Evolutionary conservation across 495 filamentous ascomycete genomes (phyloP).

Genomic region (Geopyxis carbonaria): DNA sequence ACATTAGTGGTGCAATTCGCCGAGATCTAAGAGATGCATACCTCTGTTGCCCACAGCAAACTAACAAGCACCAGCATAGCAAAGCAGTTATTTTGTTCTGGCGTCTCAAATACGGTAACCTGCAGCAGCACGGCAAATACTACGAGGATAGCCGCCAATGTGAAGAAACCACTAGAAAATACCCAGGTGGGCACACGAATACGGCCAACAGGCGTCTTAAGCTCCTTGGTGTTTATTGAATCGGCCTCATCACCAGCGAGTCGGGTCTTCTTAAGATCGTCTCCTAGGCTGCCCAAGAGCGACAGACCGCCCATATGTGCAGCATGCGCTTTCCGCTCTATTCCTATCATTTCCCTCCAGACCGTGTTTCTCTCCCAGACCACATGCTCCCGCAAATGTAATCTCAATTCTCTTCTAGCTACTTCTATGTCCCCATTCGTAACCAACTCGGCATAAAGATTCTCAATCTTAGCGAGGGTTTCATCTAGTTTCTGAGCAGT

Average conservation of each 20-base stretch:
- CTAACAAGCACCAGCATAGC: slow-evolving; percentile 88
- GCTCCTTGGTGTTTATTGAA: slow-evolving; percentile 37
- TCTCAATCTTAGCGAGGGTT: slow-evolving; percentile 54
- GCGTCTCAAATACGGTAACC: slow-evolving; percentile 59
- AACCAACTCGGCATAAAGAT: slow-evolving; percentile 61
- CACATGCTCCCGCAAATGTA: slow-evolving; percentile 90
- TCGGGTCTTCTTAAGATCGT: slow-evolving; percentile 48
- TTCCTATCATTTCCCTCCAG: slow-evolving; percentile 97
- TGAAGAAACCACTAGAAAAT: slow-evolving; percentile 61
- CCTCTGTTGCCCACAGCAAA: slow-evolving; percentile 92
- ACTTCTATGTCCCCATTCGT: slow-evolving; percentile 57
- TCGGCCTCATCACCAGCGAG: slow-evolving; percentile 72
- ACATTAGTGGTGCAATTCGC: background rate
- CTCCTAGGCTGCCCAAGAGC: slow-evolving; percentile 60
- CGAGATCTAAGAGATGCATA: slow-evolving; percentile 26
- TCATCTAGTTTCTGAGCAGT: slow-evolving; percentile 55
- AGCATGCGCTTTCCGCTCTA: slow-evolving; percentile 89
- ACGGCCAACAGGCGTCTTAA: slow-evolving; percentile 65
- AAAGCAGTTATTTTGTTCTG: slow-evolving; percentile 89
- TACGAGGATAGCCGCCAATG: slow-evolving; percentile 48
- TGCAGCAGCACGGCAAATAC: slow-evolving; percentile 57
- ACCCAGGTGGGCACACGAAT: slow-evolving; percentile 65
- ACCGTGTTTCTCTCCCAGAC: slow-evolving; percentile 99
- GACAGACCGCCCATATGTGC: slow-evolving; percentile 69
- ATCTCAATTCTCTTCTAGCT: slow-evolving; percentile 68